Base-by-base conservation (phyloP, 2,329 filamentous ascomycete genomes). In the Fonsecaea erecta region DNA sequence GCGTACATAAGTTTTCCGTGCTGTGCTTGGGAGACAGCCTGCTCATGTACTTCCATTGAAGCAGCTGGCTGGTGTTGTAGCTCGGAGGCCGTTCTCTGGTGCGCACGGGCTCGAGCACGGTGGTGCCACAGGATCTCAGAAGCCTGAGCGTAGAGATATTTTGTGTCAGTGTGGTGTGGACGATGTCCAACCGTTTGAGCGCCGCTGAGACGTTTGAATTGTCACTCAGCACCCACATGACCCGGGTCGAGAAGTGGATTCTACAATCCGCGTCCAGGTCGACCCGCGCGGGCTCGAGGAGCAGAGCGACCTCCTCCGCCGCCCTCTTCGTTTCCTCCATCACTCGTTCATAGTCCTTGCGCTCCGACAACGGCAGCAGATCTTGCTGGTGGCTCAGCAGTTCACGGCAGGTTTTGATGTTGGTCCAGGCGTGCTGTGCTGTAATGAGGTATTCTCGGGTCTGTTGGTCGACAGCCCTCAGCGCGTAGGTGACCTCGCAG, bases 221-320 rank as follows among this genome's bases (percentile, higher is more conserved):
- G n/a, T 59, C 37, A 26, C 40, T 59, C 12, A 59, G 18, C 21
- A 59, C 55, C 55, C 55, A 59, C 37, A 43, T 59, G 11, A 59
- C 55, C 1, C 35, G 18, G 2, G 55, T 59, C 18, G 35, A 28
- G 26, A 59, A 59, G 8, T 32, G 55, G 34, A 59, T 59, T 5
- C 18, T 46, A 24, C 32, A 43, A 16, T 59, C 55, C 4, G 55
- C 55, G 11, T 59, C 55, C 11, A 26, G 34, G 30, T 59, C 35
- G 30, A 59, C 55, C n/a, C 55, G 55, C 11, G 55, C 55, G 26
- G 55, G 55, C 52, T 62, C 52, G 3, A 62, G n/a, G 5, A 62
- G 52, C 28, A 46, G 26, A n/a, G 52, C 51, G 40, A 62, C 60
- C 18, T 63, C 54, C 26, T 60, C 34, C n/a, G 61, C 61, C 28